phyloP scores from a whole-genome alignment of 2,329 filamentous ascomycete species.

The Aspergillus ochraceoroseus region DNA sequence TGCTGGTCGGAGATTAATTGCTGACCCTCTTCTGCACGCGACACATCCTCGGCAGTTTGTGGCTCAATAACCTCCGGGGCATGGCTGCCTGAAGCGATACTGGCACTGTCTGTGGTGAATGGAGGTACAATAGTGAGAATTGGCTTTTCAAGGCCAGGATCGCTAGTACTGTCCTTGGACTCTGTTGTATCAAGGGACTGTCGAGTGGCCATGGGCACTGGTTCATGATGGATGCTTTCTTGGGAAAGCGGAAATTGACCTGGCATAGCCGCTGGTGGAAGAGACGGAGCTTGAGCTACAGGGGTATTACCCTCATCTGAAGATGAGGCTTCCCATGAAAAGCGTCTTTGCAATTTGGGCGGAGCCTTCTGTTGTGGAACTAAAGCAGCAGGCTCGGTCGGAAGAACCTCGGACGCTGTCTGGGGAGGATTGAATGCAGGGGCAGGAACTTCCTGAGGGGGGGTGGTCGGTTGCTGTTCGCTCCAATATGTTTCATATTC shows the following conservation, averaged over 20 bases:
- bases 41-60: constrained; percentile 7
- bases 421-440: constrained; percentile 12
- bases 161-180: constrained; percentile 1
- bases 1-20: constrained; percentile 11
- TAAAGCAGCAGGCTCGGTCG: not conserved
- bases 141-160: constrained; percentile 24
- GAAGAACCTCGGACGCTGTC: constrained; percentile 8
- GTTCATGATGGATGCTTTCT: constrained; percentile 13
- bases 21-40: constrained; percentile 11
- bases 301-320: constrained; percentile 20
- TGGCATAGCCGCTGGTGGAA: constrained; percentile 17
- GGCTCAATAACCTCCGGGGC: constrained; percentile 16
- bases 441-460: constrained; percentile 18
- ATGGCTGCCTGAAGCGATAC: constrained; percentile 14
- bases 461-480: constrained; percentile 20
- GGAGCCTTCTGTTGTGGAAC: constrained; percentile 14
- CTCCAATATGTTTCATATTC: constrained; percentile 41
- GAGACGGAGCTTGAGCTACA: constrained; percentile 15
- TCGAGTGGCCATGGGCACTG: constrained; percentile 10
- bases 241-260: constrained; percentile 23
- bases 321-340: constrained; percentile 43
- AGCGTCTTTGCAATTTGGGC: constrained; percentile 37
- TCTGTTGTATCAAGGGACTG: constrained; percentile 12
- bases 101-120: constrained; percentile 15
- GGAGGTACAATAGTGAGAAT: constrained; percentile 33